Evolutionary conservation across 1,284 basidiomycete genomes (phyloP).

Genomic region (Apiotrichum gracile): DNA sequence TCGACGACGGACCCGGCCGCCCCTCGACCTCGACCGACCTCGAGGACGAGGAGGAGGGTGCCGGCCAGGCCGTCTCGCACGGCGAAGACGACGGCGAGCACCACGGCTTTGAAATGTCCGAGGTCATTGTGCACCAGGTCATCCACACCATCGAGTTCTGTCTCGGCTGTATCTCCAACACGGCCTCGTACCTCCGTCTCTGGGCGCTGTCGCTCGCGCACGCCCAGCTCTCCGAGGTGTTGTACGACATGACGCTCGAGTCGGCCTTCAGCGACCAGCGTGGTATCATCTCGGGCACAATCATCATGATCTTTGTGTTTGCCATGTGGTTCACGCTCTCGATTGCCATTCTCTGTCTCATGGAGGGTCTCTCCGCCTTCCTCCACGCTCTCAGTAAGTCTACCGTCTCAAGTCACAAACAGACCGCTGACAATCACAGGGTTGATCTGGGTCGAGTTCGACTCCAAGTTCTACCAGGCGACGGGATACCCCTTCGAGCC

Average conservation of each 20-base stretch:
- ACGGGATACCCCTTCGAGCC: slow-evolving; percentile 60
- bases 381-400: slow-evolving; percentile 43
- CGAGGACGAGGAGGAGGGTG: slow-evolving; percentile 79
- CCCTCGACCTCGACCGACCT: slow-evolving; percentile 43
- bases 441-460: slow-evolving; percentile 93
- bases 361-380: slow-evolving; percentile 95
- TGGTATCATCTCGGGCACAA: slow-evolving; percentile 50
- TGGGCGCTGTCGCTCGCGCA: slow-evolving; percentile 98
- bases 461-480: slow-evolving; percentile 93
- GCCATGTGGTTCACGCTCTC: slow-evolving; percentile 78
- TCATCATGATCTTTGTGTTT: slow-evolving; percentile 63
- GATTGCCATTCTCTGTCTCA: slow-evolving; percentile 73
- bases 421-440: slow-evolving; percentile 67
- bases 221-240: slow-evolving; percentile 92
- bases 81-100: slow-evolving; percentile 53
- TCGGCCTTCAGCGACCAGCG: slow-evolving; percentile 52
- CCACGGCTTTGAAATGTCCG: slow-evolving; percentile 70
- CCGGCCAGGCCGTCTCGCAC: slow-evolving; percentile 66
- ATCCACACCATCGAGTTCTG: slow-evolving; percentile 99
- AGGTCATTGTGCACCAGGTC: slow-evolving; percentile 92
- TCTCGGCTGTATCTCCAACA: slow-evolving; percentile 97
- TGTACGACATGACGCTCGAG: slow-evolving; percentile 79
- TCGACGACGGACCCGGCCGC: slow-evolving; percentile 28
- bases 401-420: not conserved
- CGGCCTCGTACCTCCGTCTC: slow-evolving; percentile 95